Evolutionary conservation across 345 rosid species (phyloP).

Genomic region (Leavenworthia alabamica): DNA sequence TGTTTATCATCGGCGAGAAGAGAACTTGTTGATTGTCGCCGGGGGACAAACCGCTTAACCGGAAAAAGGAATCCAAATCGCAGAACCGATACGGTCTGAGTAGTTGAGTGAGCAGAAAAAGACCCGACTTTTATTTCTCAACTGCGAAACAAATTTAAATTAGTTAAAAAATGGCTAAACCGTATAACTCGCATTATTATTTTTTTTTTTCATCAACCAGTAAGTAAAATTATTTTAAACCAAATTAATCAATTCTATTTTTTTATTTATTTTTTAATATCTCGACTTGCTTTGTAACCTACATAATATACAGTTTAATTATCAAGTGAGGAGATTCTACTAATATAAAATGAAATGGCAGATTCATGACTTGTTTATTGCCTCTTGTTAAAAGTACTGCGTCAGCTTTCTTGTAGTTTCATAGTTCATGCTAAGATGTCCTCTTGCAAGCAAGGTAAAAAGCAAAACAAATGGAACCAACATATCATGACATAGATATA

Average conservation of each 20-base stretch:
- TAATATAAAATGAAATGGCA: background rate
- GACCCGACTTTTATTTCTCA: background rate
- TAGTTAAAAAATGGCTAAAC: too few species aligned
- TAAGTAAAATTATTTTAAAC: too few species aligned
- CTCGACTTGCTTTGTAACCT: too few species aligned
- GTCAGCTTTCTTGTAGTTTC: background rate
- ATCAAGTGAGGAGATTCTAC: background rate
- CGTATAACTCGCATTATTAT: background rate
- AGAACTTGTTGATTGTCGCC: background rate
- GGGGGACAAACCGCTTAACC: background rate
- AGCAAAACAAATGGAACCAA: background rate
- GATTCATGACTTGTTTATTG: background rate
- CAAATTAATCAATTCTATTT: too few species aligned
- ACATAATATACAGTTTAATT: too few species aligned
- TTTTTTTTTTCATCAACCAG: too few species aligned
- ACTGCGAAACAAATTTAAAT: background rate
- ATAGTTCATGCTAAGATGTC: background rate
- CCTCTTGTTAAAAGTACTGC: background rate
- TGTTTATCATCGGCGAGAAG: slow-evolving; percentile 30
- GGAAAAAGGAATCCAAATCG: background rate
- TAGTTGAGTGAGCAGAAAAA: too few species aligned
- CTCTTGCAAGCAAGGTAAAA: background rate
- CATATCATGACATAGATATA: background rate
- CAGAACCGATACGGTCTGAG: too few species aligned
- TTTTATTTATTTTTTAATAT: too few species aligned